These are phyloP conservation scores for Myxozyma neotropica DNA, from an alignment of 805 yeast genomes.

Conservation along the genomic window DNA sequence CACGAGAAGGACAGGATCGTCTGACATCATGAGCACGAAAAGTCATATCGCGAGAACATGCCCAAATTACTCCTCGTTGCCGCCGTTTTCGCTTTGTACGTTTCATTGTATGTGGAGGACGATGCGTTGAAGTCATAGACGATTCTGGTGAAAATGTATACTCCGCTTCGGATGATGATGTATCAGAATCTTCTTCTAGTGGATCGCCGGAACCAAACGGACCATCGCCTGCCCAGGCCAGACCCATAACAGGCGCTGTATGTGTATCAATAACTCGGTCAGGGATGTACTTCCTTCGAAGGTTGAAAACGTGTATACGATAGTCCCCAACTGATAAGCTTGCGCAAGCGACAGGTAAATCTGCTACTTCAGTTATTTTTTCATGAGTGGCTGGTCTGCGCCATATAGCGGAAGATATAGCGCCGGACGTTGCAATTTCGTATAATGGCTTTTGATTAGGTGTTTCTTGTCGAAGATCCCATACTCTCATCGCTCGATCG, in stretches of 20 bases:
- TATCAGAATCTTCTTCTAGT: neutral
- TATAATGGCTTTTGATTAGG: conserved; percentile 56
- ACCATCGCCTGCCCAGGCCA: conserved; percentile 51
- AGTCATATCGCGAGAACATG: conserved; percentile 55
- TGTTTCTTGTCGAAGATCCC: conserved; percentile 57
- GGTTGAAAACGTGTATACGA: conserved; percentile 67
- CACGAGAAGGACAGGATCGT: conserved; percentile 44
- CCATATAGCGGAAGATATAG: conserved; percentile 80
- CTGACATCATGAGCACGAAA: conserved; percentile 53
- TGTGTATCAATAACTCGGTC: conserved; percentile 55
- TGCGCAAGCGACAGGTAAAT: conserved; percentile 72
- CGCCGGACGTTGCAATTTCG: conserved; percentile 71
- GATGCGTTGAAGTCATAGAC: neutral
- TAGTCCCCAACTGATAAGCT: conserved; percentile 66
- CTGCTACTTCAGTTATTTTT: conserved; percentile 36
- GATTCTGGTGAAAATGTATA: neutral
- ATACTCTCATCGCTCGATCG: conserved; percentile 77
- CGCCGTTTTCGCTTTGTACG: conserved; percentile 3
- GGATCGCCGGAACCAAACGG: conserved; percentile 15
- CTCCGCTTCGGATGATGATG: neutral
- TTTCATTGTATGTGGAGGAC: neutral
- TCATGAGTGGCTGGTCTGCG: conserved; percentile 47
- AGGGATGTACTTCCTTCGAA: conserved; percentile 74
- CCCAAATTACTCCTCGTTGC: conserved; percentile 45
- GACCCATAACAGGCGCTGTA: conserved; percentile 55